phyloP scores from a whole-genome alignment of 345 rosid genomes.

The Stellera chamaejasme region DNA sequence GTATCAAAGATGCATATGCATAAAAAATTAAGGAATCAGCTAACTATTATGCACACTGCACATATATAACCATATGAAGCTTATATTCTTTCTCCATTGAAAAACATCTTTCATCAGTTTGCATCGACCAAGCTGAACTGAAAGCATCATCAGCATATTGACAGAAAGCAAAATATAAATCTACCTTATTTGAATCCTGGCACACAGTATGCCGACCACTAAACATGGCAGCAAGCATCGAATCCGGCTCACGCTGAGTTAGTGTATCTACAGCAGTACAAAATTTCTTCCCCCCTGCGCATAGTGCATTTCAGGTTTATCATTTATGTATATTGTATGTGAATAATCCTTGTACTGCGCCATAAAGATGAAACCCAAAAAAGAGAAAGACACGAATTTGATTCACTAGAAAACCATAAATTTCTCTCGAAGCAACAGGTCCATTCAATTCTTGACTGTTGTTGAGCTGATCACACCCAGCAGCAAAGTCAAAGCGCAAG shows the following conservation, averaged over 20 bases:
- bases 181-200: constrained; percentile 52
- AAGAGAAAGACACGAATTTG: background rate
- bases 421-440: background rate
- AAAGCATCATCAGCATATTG: background rate
- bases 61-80: too few relatives aligned
- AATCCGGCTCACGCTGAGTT: constrained; percentile 82
- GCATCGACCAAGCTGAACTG: too few relatives aligned
- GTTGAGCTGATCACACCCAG: background rate
- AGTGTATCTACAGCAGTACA: constrained; percentile 72
- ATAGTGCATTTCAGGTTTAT: background rate
- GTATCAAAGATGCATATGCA: constrained; percentile 3
- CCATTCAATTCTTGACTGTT: background rate
- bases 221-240: constrained; percentile 94
- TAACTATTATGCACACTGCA: background rate
- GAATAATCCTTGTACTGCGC: background rate
- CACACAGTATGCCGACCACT: constrained; percentile 69
- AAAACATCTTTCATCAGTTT: too few relatives aligned
- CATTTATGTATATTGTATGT: background rate
- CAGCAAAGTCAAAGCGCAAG: background rate
- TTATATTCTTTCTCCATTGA: too few relatives aligned
- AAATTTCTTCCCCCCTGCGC: constrained; percentile 77
- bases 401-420: background rate
- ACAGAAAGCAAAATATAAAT: background rate
- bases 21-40: constrained; percentile 1
- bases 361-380: background rate